A percentile compares a stretch with the other conserved stretches of the same genome.
phyloP scores from a whole-genome alignment of 176 grass and related monocot genomes.

The Pontederia crassipes region DNA sequence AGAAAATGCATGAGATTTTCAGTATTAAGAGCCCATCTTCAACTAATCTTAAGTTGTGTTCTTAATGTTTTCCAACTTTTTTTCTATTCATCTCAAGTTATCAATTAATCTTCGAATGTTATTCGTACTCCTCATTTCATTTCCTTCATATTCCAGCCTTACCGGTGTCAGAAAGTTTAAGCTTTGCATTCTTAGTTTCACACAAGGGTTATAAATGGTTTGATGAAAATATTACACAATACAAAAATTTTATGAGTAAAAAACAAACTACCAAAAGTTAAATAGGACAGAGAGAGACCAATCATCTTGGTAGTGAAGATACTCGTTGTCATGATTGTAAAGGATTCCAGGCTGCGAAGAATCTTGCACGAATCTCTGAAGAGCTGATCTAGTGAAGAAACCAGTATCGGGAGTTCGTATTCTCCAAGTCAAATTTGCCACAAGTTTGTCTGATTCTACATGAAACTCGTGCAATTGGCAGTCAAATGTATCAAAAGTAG shows the following conservation, averaged over 20 bases:
- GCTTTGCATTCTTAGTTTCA: no score
- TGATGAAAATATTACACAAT: no score
- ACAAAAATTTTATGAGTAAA: not conserved
- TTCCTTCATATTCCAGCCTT: no score
- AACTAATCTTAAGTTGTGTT: no score
- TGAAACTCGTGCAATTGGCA: slow-evolving; percentile 94
- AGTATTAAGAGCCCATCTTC: not conserved
- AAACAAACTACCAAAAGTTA: not conserved
- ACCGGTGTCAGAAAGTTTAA: no score
- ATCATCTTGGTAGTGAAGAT: slow-evolving; percentile 95
- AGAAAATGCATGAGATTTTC: not conserved
- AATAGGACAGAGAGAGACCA: slow-evolving; percentile 31
- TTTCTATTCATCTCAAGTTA: no score
- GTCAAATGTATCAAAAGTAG: slow-evolving; percentile 81
- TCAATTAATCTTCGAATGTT: no score
- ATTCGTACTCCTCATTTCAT: no score
- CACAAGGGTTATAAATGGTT: no score
- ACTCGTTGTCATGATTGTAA: slow-evolving; percentile 95
- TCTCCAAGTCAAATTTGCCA: slow-evolving; percentile 74
- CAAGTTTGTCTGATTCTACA: slow-evolving; percentile 55
- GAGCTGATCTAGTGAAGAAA: slow-evolving; percentile 64
- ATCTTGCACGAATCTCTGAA: slow-evolving; percentile 73
- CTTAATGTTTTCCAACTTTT: no score
- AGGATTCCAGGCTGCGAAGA: slow-evolving; percentile 54
- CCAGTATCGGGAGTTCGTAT: slow-evolving; percentile 57